Evolutionary conservation across 768 basidiomycete genomes (phyloP), one percentile per base, ranked within the genome.

Genomic region (Cystobasidium onofrii): DNA sequence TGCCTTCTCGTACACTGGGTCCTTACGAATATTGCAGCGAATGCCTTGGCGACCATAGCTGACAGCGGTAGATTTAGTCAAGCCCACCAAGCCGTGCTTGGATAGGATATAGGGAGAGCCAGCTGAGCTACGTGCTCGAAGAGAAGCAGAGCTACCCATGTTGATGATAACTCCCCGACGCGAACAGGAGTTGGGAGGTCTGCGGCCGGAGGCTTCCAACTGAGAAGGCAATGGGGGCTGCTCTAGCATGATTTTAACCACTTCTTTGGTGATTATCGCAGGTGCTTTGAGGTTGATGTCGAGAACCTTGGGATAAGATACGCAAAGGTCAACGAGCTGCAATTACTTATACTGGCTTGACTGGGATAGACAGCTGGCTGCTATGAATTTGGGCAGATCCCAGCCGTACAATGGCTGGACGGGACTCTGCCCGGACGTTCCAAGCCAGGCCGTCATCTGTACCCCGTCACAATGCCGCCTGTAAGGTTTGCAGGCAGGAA

Each of bases 221-320:
- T 46, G 41, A 0, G 67, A 70, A 18, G 50, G 43, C 1, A 70
- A 20, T 12, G 67, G 67, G 12, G 25, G n/a, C 31, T 52, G 44
- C 23, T 70, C 33, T 1, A 70, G 67, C 67, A 70, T 70, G 23
- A 70, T 34, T 7, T 57, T 52, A 23, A 70, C 67, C 1, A 34
- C 50, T 23, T 70, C 67, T 20, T 57, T 34, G 15, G 67, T 70
- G 54, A 70, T 70, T 29, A 70, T 27, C 1, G 67, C 67, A 0
- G 67, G 67, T 25, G 67, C 67, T 60, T 70, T 70, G 17, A 70
- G 67, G n/a, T 70, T 70, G 67, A 70, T 70, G 36, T 70, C 67
- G 29, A 70, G 31, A 33, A 70, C 67, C 64, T n/a, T n/a, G n/a
- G n/a, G n/a, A n/a, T n/a, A n/a, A n/a, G n/a, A n/a, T n/a, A n/a